phyloP scores from a whole-genome alignment of 768 basidiomycete species.

The Clitopilus passeckerianus region DNA sequence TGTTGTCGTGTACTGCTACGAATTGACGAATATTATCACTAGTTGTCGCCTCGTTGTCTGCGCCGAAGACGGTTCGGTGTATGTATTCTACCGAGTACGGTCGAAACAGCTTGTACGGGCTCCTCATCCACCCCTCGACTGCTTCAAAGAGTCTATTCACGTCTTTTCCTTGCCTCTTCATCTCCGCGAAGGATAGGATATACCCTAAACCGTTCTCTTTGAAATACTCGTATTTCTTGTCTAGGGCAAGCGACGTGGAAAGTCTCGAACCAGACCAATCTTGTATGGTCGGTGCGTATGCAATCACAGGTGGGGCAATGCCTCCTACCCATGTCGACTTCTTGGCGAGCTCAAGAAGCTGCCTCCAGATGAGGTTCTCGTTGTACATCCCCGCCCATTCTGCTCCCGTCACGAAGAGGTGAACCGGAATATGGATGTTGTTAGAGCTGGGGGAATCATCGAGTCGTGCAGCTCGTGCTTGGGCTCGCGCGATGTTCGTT shows the following conservation, averaged over 20 bases:
- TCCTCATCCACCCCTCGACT: constrained; percentile 19
- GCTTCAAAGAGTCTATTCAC: constrained; percentile 13
- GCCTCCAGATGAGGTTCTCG: constrained; percentile 21
- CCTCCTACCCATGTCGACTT: background rate
- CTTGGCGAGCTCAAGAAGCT: constrained; percentile 6
- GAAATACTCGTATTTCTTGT: constrained; percentile 19
- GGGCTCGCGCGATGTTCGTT: background rate
- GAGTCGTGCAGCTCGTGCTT: background rate
- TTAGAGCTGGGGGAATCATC: background rate
- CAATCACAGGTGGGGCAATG: constrained; percentile 11
- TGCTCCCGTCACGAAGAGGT: constrained; percentile 20
- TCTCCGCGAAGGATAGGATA: constrained; percentile 16
- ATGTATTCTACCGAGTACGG: constrained; percentile 15
- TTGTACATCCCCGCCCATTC: constrained; percentile 21
- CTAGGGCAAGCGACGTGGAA: constrained; percentile 22
- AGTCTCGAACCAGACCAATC: constrained; percentile 25
- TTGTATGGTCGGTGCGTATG: constrained; percentile 18
- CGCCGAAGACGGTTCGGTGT: constrained; percentile 1
- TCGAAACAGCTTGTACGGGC: constrained; percentile 17
- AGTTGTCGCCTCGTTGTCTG: background rate
- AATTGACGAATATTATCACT: background rate
- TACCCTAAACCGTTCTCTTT: constrained; percentile 14
- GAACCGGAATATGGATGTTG: constrained; percentile 2
- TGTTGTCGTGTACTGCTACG: background rate
- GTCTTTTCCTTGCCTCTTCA: constrained; percentile 18